These are phyloP conservation scores for Cercospora berteroae DNA, from an alignment of 2,329 filamentous ascomycete genomes.

Conservation along the genomic window DNA sequence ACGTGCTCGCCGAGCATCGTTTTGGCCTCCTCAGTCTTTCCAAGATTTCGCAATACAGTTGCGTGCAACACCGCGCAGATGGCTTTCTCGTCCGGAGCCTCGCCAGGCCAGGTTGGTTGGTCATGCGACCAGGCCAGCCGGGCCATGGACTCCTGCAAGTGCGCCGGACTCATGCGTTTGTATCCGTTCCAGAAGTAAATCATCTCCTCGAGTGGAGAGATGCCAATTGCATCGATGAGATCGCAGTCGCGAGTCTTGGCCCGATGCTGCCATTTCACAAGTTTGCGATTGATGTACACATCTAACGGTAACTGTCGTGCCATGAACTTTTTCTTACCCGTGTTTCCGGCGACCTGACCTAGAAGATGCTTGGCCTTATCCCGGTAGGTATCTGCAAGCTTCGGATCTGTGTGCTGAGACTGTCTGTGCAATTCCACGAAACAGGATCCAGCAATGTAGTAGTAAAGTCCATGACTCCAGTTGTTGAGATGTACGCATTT, in stretches of 20 bases:
- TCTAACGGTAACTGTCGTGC: slow-evolving; percentile 87
- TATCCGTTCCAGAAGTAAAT: slow-evolving; percentile 89
- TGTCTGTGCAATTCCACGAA: slow-evolving; percentile 80
- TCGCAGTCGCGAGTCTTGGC: slow-evolving; percentile 65
- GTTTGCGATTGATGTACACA: slow-evolving; percentile 75
- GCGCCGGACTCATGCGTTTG: slow-evolving; percentile 69
- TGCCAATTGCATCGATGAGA: slow-evolving; percentile 75
- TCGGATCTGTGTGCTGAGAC: slow-evolving; percentile 46
- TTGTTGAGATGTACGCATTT: slow-evolving; percentile 73
- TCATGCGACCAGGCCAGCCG: slow-evolving; percentile 65
- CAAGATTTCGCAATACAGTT: slow-evolving; percentile 63
- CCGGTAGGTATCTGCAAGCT: slow-evolving; percentile 48
- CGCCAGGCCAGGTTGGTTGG: slow-evolving; percentile 51
- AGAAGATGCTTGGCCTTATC: slow-evolving; percentile 65
- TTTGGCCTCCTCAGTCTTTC: slow-evolving; percentile 59
- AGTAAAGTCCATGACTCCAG: slow-evolving; percentile 88
- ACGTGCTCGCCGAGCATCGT: slow-evolving; percentile 61
- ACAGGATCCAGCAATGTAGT: slow-evolving; percentile 77
- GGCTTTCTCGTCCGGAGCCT: slow-evolving; percentile 60
- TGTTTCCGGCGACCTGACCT: slow-evolving; percentile 67
- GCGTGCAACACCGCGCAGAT: slow-evolving; percentile 66
- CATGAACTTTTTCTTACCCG: slow-evolving; percentile 88
- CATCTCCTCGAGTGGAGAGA: slow-evolving; percentile 85
- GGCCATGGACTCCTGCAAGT: slow-evolving; percentile 63
- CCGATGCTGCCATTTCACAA: slow-evolving; percentile 82